Percentiles rank a stretch among this genome's conserved stretches.
phyloP scores from a whole-genome alignment of 768 basidiomycete genomes.

The Hypholoma fasciculare region DNA sequence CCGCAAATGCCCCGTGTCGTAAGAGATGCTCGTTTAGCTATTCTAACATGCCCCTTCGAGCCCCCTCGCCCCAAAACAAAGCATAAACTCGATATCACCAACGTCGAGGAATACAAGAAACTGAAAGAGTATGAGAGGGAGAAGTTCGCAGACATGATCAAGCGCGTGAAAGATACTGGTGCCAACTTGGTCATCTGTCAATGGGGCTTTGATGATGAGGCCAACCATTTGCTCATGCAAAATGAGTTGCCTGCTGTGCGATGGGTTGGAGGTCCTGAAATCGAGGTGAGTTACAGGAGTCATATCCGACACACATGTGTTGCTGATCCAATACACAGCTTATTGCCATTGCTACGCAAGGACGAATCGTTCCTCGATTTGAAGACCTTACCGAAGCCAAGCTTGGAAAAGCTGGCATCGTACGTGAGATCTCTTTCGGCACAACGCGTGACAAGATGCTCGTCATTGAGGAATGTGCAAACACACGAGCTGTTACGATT shows the following conservation, averaged over 20 bases:
- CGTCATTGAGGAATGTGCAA: constrained; percentile 98
- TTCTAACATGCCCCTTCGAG: constrained; percentile 98
- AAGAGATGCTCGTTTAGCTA: constrained; percentile 88
- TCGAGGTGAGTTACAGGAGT: constrained; percentile 63
- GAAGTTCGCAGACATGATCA: constrained; percentile 97
- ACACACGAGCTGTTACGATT: constrained; percentile 93
- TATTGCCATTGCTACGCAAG: constrained; percentile 97
- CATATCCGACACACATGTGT: not conserved
- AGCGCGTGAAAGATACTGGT: constrained; percentile 92
- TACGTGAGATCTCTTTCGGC: constrained; percentile 93
- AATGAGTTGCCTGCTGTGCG: constrained; percentile 96
- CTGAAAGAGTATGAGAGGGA: constrained; percentile 93
- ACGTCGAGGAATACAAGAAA: constrained; percentile 95
- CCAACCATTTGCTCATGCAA: constrained; percentile 97
- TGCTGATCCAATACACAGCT: constrained; percentile 47
- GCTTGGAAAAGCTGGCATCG: constrained; percentile 90
- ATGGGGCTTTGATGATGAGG: constrained; percentile 99
- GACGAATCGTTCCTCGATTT: constrained; percentile 96
- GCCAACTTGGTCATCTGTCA: constrained; percentile 99
- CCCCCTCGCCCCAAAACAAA: constrained; percentile 99
- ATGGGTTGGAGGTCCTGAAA: constrained; percentile 99
- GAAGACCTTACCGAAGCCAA: constrained; percentile 93
- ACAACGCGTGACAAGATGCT: constrained; percentile 99
- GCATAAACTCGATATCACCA: constrained; percentile 96
- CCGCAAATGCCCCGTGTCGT: constrained; percentile 94